These are phyloP conservation scores for Pseudogymnoascus sp. DNA, from an alignment of 2,329 filamentous ascomycete species.

Conservation along the genomic window DNA sequence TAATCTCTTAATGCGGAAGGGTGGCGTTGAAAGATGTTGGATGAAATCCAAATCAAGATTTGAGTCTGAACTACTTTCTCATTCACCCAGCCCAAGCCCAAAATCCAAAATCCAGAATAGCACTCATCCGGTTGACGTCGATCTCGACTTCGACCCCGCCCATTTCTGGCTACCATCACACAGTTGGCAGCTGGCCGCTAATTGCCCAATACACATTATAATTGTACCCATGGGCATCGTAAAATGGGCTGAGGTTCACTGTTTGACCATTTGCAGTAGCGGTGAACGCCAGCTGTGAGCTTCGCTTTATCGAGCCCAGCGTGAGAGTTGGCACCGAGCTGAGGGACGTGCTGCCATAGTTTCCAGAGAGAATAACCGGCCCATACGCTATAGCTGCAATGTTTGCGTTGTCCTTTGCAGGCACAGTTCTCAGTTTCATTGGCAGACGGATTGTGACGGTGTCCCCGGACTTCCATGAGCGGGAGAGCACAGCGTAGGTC, in stretches of 20 bases:
- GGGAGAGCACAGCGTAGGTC: constrained; percentile 23
- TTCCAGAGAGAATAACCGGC: constrained; percentile 38
- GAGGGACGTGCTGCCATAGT: constrained; percentile 29
- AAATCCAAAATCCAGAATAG: not conserved
- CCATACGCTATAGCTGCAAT: constrained; percentile 42
- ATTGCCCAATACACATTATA: not conserved
- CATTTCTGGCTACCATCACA: not conserved
- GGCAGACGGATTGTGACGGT: constrained; percentile 38
- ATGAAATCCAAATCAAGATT: no score
- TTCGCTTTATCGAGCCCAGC: not conserved
- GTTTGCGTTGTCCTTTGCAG: constrained; percentile 40
- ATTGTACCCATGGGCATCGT: not conserved
- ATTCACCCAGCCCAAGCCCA: not conserved
- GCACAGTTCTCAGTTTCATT: constrained; percentile 36
- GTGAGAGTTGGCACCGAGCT: not conserved
- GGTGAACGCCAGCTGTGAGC: not conserved
- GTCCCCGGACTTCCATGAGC: constrained; percentile 39
- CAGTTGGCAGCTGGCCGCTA: not conserved
- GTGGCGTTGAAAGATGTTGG: no score
- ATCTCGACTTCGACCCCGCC: not conserved
- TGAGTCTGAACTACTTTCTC: not conserved
- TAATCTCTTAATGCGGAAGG: no score
- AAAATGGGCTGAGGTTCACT: not conserved
- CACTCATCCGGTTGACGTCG: not conserved
- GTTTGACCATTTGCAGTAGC: not conserved